Conservation (phyloP, 495 filamentous ascomycete species). For the Amphirosellinia nigrospora region DNA sequence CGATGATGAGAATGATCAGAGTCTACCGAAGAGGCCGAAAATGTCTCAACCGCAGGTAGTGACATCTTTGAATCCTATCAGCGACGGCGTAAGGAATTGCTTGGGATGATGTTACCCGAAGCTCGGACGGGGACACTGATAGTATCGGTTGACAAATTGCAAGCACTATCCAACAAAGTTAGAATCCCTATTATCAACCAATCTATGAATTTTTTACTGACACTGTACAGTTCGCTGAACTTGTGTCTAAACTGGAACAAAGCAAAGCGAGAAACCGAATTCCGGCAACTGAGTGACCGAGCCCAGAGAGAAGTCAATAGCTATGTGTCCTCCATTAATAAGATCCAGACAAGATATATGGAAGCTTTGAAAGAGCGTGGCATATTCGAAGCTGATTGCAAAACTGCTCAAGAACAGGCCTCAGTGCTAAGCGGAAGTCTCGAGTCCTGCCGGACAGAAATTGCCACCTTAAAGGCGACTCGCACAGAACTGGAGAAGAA, state of each 20-base stretch:
- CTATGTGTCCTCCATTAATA: constrained; percentile 34
- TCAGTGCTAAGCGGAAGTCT: constrained; percentile 28
- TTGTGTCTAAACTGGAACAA: constrained; percentile 36
- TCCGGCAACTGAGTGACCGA: constrained; percentile 38
- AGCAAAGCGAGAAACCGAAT: constrained; percentile 33
- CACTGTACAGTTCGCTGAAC: constrained; percentile 36
- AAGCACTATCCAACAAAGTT: constrained; percentile 43
- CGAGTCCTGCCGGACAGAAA: constrained; percentile 52
- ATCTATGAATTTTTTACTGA: not conserved
- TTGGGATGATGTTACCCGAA: constrained; percentile 29
- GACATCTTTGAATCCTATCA: constrained; percentile 30
- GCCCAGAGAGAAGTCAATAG: constrained; percentile 41
- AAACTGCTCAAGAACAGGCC: constrained; percentile 36
- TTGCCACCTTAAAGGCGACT: constrained; percentile 56
- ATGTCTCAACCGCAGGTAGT: constrained; percentile 38
- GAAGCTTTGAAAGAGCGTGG: constrained; percentile 47
- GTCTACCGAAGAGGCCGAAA: constrained; percentile 30
- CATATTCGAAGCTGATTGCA: constrained; percentile 42
- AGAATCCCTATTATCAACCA: constrained; percentile 13
- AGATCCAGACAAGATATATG: constrained; percentile 41
- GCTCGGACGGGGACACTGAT: constrained; percentile 26
- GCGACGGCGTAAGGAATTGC: constrained; percentile 32
- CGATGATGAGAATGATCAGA: constrained; percentile 41
- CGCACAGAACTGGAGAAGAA: constrained; percentile 54
- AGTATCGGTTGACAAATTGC: constrained; percentile 44